Conservation (phyloP, 2,329 filamentous ascomycete species). For the Colletotrichum liriopes region DNA sequence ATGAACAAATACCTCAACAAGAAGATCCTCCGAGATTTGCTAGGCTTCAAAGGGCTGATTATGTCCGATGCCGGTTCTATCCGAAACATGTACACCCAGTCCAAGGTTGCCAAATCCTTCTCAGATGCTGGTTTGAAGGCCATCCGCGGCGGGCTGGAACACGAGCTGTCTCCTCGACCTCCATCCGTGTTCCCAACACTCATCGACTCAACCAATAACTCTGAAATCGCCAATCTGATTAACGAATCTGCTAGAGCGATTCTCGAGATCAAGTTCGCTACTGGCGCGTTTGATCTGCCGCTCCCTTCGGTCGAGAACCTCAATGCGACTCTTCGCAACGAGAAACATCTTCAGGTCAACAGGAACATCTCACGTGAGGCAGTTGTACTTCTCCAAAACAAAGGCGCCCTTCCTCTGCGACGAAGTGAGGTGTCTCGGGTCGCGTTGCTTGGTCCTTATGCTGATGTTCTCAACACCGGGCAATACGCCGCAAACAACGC, state of each 20-base stretch:
- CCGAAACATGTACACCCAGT: constrained; percentile 48
- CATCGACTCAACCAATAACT: constrained; percentile 44
- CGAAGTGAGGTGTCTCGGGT: constrained; percentile 16
- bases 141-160: constrained; percentile 48
- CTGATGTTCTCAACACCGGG: constrained; percentile 45
- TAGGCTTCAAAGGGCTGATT: constrained; percentile 53
- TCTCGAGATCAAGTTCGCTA: constrained; percentile 51
- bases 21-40: constrained; percentile 46
- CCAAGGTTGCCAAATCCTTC: constrained; percentile 48
- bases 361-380: constrained; percentile 45
- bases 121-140: constrained; percentile 49
- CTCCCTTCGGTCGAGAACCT: constrained; percentile 45
- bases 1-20: constrained; percentile 52
- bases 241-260: constrained; percentile 48
- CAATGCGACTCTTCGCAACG: constrained; percentile 40
- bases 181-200: constrained; percentile 48
- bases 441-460: constrained; percentile 45
- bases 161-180: constrained; percentile 48
- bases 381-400: constrained; percentile 46
- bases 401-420: constrained; percentile 43
- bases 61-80: constrained; percentile 53
- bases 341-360: constrained; percentile 42
- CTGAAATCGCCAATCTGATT: constrained; percentile 45
- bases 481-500: constrained; percentile 45
- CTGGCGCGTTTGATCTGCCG: constrained; percentile 48